Evolutionary conservation across 768 basidiomycete genomes (phyloP), one percentile per base, ranked within the genome.

Genomic region (Hypsizygus marmoreus): DNA sequence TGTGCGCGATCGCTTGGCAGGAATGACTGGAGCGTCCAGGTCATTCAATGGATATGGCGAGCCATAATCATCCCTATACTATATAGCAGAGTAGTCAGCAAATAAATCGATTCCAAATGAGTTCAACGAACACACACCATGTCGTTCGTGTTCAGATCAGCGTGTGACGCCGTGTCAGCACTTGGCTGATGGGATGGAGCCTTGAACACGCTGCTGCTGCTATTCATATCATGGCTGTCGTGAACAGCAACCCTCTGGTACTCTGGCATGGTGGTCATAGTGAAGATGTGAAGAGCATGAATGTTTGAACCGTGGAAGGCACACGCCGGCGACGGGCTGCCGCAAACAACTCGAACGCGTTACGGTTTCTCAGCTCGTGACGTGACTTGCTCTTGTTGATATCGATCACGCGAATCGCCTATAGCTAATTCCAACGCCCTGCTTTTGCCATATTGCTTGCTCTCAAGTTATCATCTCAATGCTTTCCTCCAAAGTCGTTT

Each of bases 1-100:
- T 33, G 13, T 47, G 22, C 45, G 48, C 13, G 46, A 45, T 20
- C 19, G 16, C 6, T 32, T 26, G 20, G 30, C n/a, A 8, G 24
- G 34, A 17, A 16, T n/a, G 28, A 22, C 12, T 9, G 33, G 33
- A 32, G 8, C 20, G 23, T n/a, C 13, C 11, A 9, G 34, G n/a
- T 28, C 22, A 25, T 48, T 32, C 29, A 14, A 25, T 12, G 43
- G 37, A 35, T 25, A 25, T 4, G 51, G 47, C 17, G 47, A 49
- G 32, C n/a, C n/a, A n/a, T n/a, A n/a, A n/a, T 37, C 32, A n/a
- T 30, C 35, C 17, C 28, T 36, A 14, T 45, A 29, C 51, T 53
- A 23, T 20, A 43, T 19, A 17, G 14, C 3, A 8, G 5, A 19
- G 13, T 26, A 6, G 23, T 11, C 22, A 13, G 38, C 20, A 19